Conservation (phyloP, 805 yeast genomes). For the Starmerella tilneyi region DNA sequence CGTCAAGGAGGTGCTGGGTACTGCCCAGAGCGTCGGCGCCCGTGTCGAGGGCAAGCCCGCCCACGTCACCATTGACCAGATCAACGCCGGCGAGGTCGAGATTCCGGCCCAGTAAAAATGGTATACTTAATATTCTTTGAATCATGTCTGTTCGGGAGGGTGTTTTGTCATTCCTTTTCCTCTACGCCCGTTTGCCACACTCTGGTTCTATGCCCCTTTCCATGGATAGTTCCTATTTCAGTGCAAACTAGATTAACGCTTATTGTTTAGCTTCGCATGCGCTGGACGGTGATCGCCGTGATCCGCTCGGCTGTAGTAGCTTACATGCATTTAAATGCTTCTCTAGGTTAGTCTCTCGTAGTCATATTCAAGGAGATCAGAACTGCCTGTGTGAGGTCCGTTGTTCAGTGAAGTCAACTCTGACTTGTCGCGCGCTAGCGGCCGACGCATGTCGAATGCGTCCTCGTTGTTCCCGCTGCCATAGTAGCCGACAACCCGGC, state of each 20-base stretch:
- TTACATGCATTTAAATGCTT: background rate
- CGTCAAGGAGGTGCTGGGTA: conserved; percentile 97
- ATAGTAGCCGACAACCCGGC: conserved; percentile 86
- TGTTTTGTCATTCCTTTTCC: background rate
- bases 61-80: conserved; percentile 96
- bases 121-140: conserved; percentile 5
- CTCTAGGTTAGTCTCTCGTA: conserved; percentile 19
- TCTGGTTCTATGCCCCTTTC: conserved; percentile 51
- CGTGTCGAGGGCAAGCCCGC: conserved; percentile 99
- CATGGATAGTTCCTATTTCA: conserved; percentile 12
- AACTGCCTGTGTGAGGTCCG: conserved; percentile 27
- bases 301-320: conserved; percentile 4
- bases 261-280: conserved; percentile 6
- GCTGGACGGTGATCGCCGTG: conserved; percentile 3
- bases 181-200: conserved; percentile 67
- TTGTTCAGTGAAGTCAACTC: conserved; percentile 25
- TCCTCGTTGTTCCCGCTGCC: conserved; percentile 58
- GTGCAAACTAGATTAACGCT: conserved; percentile 14
- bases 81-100: conserved; percentile 96
- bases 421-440: conserved; percentile 31
- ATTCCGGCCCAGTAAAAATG: conserved; percentile 30
- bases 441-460: conserved; percentile 52
- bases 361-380: conserved; percentile 19
- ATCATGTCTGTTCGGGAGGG: conserved; percentile 9
- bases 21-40: conserved; percentile 99